These are phyloP conservation scores for Medicago ruthenica DNA, from an alignment of 306 rosid species.

Conservation along the genomic window DNA sequence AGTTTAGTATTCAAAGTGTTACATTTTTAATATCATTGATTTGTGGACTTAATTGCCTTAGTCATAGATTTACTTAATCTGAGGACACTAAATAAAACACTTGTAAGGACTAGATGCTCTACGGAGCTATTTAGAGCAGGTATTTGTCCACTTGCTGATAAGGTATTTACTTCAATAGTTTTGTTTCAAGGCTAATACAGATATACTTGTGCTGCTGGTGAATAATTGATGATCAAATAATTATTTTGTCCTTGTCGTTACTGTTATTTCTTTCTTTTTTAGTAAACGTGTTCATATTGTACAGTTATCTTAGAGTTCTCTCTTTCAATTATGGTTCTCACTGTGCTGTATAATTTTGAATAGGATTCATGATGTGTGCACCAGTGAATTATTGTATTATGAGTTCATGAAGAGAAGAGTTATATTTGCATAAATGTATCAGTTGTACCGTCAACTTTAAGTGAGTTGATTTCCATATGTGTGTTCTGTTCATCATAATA, in stretches of 20 bases:
- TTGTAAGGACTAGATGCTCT: constrained; percentile 27
- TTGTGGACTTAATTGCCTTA: constrained; percentile 23
- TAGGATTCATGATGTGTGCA: not conserved
- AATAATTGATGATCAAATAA: not conserved
- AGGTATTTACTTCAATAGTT: not conserved
- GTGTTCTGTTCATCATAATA: too few species aligned
- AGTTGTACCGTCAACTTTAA: not conserved
- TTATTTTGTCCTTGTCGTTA: not conserved
- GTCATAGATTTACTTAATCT: constrained; percentile 29
- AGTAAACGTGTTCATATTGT: not conserved
- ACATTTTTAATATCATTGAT: constrained; percentile 21
- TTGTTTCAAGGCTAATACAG: not conserved
- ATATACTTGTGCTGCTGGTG: not conserved
- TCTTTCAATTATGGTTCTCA: not conserved
- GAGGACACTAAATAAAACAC: constrained; percentile 36
- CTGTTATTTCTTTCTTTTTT: not conserved
- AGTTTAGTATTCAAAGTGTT: constrained; percentile 29
- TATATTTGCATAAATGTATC: not conserved
- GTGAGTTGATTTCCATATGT: not conserved
- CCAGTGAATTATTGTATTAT: not conserved
- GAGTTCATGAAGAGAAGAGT: not conserved
- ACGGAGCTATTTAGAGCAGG: not conserved
- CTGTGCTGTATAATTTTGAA: not conserved
- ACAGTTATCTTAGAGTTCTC: not conserved
- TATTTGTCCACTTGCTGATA: constrained; percentile 25